Conservation (phyloP, 129 eudicot species). For the Centaurea solstitialis region DNA sequence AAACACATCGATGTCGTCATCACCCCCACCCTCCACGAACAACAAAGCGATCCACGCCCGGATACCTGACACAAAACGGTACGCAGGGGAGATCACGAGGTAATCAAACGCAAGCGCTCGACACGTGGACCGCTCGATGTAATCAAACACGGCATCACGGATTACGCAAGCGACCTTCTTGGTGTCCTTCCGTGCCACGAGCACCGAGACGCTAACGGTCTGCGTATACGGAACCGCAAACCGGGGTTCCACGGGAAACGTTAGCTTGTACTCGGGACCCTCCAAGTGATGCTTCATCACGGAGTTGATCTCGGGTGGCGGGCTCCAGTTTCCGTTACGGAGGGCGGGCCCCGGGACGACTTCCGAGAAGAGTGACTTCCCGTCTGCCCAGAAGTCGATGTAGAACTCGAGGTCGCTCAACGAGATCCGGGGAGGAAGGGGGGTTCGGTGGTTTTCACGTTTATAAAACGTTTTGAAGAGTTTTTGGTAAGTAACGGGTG, state of each 20-base stretch:
- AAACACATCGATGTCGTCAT: constrained; percentile 65
- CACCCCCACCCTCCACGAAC: constrained; percentile 59
- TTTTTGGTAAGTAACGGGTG: constrained; percentile 55
- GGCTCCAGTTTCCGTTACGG: constrained; percentile 56
- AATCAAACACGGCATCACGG: constrained; percentile 59
- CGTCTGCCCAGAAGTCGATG: constrained; percentile 83
- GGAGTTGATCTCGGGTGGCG: constrained; percentile 57
- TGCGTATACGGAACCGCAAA: constrained; percentile 60
- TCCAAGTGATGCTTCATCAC: constrained; percentile 58
- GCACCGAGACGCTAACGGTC: constrained; percentile 65
- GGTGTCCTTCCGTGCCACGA: constrained; percentile 78
- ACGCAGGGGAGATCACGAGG: constrained; percentile 68
- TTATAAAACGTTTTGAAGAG: constrained; percentile 58
- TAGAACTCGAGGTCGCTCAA: constrained; percentile 78
- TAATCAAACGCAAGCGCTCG: constrained; percentile 82
- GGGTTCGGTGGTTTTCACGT: constrained; percentile 47
- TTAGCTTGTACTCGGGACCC: constrained; percentile 86
- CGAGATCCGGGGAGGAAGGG: constrained; percentile 76
- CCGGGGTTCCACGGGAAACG: constrained; percentile 63
- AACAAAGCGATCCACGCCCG: constrained; percentile 88
- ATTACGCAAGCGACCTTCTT: constrained; percentile 69
- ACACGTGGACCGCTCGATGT: constrained; percentile 67
- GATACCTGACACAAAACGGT: constrained; percentile 85
- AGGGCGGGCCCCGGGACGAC: constrained; percentile 71
- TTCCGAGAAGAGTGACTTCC: constrained; percentile 59